Conservation (phyloP, 768 basidiomycete species). For the Phanerochaete carnosa region DNA sequence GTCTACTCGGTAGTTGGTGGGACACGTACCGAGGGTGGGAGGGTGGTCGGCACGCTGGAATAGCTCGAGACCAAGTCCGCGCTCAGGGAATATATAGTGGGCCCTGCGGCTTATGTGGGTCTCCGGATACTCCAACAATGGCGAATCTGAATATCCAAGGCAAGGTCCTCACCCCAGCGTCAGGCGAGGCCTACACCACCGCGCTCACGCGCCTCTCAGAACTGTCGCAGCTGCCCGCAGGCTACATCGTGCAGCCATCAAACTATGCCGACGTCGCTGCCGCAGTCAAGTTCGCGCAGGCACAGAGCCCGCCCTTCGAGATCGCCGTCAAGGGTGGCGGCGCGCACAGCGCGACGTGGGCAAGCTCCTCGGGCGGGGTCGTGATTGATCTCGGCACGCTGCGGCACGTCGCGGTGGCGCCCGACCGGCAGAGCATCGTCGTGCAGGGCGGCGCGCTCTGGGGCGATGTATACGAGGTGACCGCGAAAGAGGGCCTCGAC, state of each 20-base stretch:
- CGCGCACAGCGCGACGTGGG: slow-evolving; percentile 41
- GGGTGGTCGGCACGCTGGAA: no score
- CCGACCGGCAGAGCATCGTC: slow-evolving; percentile 32
- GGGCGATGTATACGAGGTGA: slow-evolving; percentile 42
- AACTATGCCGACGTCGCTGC: slow-evolving; percentile 15
- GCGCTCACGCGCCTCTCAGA: slow-evolving; percentile 18
- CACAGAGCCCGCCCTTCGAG: slow-evolving; percentile 15
- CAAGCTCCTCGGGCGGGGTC: slow-evolving; percentile 43
- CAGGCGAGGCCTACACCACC: slow-evolving; percentile 16
- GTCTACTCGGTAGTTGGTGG: no score
- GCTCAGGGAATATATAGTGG: no score
- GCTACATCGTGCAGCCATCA: slow-evolving; percentile 15
- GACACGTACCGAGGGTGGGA: no score
- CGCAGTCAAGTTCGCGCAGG: slow-evolving; percentile 13
- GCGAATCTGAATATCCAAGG: slow-evolving; percentile 12
- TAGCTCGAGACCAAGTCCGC: no score
- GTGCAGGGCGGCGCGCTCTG: slow-evolving; percentile 48
- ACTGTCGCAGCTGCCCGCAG: slow-evolving; percentile 15
- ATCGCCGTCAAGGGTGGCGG: slow-evolving; percentile 48
- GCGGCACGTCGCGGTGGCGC: slow-evolving; percentile 35
- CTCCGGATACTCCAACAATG: no score
- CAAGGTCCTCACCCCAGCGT: slow-evolving; percentile 11
- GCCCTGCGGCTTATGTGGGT: no score
- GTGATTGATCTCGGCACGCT: slow-evolving; percentile 47
- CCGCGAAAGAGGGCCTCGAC: slow-evolving; percentile 19